Evolutionary conservation across 495 filamentous ascomycete species (phyloP).

Genomic region (Penicillium coffeae): DNA sequence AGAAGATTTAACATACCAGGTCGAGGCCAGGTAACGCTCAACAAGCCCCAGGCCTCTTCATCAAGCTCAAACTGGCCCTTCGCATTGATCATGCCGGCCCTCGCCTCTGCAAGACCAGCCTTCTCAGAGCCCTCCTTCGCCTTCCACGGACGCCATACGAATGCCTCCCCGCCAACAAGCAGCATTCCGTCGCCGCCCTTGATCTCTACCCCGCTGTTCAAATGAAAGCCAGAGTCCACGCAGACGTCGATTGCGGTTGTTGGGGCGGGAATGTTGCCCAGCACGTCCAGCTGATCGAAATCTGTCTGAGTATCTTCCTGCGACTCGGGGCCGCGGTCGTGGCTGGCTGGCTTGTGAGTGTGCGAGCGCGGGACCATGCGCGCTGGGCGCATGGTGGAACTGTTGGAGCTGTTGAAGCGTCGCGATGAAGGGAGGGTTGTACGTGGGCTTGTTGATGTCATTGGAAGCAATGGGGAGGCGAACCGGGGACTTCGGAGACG

Average conservation of each 20-base stretch:
- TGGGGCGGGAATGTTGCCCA: constrained; percentile 70
- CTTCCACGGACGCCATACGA: constrained; percentile 80
- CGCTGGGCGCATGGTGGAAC: constrained; percentile 22
- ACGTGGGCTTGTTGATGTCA: constrained; percentile 8
- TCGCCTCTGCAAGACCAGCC: constrained; percentile 27
- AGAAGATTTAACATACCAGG: constrained; percentile 60
- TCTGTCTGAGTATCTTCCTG: constrained; percentile 68
- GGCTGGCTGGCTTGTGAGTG: constrained; percentile 35
- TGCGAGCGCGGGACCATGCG: constrained; percentile 42
- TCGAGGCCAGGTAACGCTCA: constrained; percentile 82
- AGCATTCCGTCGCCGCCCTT: constrained; percentile 62
- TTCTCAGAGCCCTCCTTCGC: constrained; percentile 22
- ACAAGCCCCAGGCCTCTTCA: constrained; percentile 66
- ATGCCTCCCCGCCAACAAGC: constrained; percentile 80
- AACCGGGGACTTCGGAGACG: constrained; percentile 15
- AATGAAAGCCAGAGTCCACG: constrained; percentile 69
- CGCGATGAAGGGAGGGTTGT: constrained; percentile 7
- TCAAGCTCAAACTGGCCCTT: constrained; percentile 79
- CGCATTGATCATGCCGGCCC: constrained; percentile 56
- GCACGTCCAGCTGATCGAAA: constrained; percentile 70
- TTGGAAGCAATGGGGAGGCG: too few relatives aligned
- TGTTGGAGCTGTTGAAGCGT: constrained; percentile 34
- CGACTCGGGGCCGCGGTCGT: constrained; percentile 56
- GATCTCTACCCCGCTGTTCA: constrained; percentile 73
- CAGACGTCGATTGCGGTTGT: constrained; percentile 80